A percentile compares a stretch with the other conserved stretches of the same genome.
Conservation (phyloP, 306 rosid species). For the Lathyrus tuberosus region DNA sequence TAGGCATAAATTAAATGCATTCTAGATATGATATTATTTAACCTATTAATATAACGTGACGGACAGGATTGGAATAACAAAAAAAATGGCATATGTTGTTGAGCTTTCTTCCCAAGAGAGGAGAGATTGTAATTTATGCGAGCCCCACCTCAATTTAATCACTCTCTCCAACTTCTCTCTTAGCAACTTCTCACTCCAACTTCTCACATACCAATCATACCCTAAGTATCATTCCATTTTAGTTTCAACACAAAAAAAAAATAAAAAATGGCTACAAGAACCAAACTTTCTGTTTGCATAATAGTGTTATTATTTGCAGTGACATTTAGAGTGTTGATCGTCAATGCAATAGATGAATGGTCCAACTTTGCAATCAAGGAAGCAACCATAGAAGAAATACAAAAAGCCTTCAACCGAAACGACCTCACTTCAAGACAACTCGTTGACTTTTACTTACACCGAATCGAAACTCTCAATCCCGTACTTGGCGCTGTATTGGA, state of each 20-base stretch:
- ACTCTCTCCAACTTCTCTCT: too few relatives aligned
- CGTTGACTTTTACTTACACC: constrained; percentile 51
- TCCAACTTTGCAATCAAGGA: constrained; percentile 44
- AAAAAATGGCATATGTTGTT: too few relatives aligned
- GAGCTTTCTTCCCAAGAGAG: too few relatives aligned
- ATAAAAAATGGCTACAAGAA: not conserved
- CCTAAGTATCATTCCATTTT: not conserved
- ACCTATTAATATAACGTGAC: too few relatives aligned
- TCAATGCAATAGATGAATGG: constrained; percentile 11
- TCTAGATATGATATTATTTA: too few relatives aligned
- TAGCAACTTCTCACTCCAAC: too few relatives aligned
- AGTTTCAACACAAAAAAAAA: not conserved
- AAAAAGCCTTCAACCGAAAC: constrained; percentile 46
- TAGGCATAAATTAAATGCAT: too few relatives aligned
- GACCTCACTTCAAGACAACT: constrained; percentile 53
- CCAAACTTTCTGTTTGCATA: not conserved
- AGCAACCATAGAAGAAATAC: constrained; percentile 62
- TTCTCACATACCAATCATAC: too few relatives aligned
- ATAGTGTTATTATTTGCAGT: not conserved
- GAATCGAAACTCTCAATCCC: constrained; percentile 56
- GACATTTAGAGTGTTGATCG: constrained; percentile 4
- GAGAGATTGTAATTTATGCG: too few relatives aligned
- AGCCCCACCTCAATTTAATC: too few relatives aligned
- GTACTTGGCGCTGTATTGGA: constrained; percentile 62
- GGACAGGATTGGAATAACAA: too few relatives aligned